Evolutionary conservation across 805 yeast genomes (phyloP).

Genomic region (Candida sanyiensis): DNA sequence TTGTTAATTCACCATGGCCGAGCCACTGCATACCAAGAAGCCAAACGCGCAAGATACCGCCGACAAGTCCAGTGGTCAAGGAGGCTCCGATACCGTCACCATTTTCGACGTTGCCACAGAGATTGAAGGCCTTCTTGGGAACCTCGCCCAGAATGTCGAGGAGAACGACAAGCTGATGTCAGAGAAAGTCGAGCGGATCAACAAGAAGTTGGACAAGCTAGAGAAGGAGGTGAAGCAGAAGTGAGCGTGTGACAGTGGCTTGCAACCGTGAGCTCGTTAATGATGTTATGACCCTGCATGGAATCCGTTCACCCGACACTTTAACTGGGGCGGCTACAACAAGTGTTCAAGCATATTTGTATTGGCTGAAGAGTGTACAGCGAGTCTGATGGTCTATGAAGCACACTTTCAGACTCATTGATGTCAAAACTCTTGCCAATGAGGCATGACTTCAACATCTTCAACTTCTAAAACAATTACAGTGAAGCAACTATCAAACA

Average conservation of each 20-base stretch:
- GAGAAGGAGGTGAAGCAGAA: constrained; percentile 15
- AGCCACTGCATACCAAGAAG: constrained; percentile 6
- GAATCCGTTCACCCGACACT: no score
- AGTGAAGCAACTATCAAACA: no score
- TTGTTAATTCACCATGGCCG: neutral
- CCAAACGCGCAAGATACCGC: neutral
- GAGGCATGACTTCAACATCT: no score
- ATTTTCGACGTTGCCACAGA: constrained; percentile 30
- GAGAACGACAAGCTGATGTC: constrained; percentile 19
- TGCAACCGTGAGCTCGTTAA: no score
- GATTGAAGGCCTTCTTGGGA: constrained; percentile 22
- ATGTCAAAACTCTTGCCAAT: no score
- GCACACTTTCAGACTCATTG: no score
- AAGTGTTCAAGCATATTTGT: no score
- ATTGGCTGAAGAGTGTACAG: no score
- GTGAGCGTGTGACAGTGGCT: neutral
- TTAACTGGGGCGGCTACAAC: no score
- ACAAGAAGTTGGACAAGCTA: constrained; percentile 20
- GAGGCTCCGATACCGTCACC: constrained; percentile 16
- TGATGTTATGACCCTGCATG: no score
- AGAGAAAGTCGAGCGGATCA: constrained; percentile 21
- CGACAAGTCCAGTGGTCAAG: neutral
- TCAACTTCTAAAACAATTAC: no score
- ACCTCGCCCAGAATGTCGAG: constrained; percentile 17
- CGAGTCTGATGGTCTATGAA: no score